Base-by-base conservation (phyloP, 495 filamentous ascomycete genomes). In the Xylaria scruposa region DNA sequence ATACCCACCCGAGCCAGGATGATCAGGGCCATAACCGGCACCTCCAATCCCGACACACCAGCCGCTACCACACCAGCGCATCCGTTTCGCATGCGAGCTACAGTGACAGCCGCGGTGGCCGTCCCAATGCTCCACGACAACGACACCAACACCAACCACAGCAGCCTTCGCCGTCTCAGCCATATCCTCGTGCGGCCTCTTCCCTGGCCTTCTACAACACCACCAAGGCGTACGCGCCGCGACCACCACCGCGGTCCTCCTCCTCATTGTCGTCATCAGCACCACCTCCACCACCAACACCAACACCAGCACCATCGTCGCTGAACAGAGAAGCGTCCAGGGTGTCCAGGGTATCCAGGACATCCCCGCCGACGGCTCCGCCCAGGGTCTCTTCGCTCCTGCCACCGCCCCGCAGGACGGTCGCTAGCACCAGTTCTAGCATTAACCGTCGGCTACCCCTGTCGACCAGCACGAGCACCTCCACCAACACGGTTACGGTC, bases 311-410 rank as follows among this genome's bases (percentile, higher is more conserved):
- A 33, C 6, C 12, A 17, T 24, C 67, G 4, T 36, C 42, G 38
- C 17, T 53, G 21, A 33, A 24, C 17, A 53, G 31, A 31, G 42
- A 42, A 13, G 40, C 21, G 17, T 58, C 61, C 1, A 53, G 9
- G 13, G n/a, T 15, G 17, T 58, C 61, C 1, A 53, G 9, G 13
- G n/a, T 15, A 12, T 58, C 59, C 8, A 53, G 6, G 56, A 36
- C 70, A 24, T 61, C 65, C 29, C 53, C 70, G 64, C 58, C 70
- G 19, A 7, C 42, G 15, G 49, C 38, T n/a, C 47, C 70, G 53
- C 60, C 70, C 4, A 54, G 70, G 62, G 53, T 67, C 33, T 72
- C 70, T 10, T 72, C 70, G n/a, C 56, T 72, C 9, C 64, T 68
- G 0, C 60, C 58, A 9, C 68, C 51, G 70, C 62, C 70, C 63